phyloP scores from a whole-genome alignment of 192 early-diverging fungal species.

The Spizellomyces sp. region DNA sequence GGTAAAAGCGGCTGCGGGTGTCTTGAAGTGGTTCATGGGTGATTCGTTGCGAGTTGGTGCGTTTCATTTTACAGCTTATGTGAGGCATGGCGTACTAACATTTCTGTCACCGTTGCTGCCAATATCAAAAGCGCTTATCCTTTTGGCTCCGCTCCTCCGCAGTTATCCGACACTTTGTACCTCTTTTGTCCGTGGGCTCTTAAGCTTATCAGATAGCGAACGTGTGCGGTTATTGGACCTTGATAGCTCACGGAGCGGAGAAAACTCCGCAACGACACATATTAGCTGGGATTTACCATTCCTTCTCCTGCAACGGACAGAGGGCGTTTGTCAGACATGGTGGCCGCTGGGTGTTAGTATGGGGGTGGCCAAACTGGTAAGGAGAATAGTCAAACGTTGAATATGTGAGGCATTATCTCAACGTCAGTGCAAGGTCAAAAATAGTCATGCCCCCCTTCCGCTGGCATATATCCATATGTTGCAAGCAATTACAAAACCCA shows the following conservation, averaged over 20 bases:
- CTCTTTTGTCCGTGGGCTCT: conserved; percentile 34
- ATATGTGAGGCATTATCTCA: neutral
- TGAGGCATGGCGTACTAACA: too few relatives aligned
- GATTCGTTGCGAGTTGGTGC: conserved; percentile 36
- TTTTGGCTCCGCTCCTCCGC: conserved; percentile 26
- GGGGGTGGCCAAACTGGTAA: conserved; percentile 27
- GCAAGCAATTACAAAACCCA: neutral
- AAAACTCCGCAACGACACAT: neutral
- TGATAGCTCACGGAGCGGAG: too few relatives aligned
- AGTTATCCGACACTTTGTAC: conserved; percentile 27
- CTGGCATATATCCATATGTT: neutral
- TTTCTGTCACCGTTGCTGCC: too few relatives aligned
- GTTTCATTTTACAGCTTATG: neutral
- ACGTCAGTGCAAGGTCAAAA: neutral
- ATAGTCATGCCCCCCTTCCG: neutral
- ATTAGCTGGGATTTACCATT: neutral
- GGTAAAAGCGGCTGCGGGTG: conserved; percentile 11
- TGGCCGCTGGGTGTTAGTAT: conserved; percentile 37
- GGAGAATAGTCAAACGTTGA: neutral
- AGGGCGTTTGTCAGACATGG: conserved; percentile 19
- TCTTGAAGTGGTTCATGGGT: conserved; percentile 26
- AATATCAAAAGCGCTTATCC: conserved; percentile 9
- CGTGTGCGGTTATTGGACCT: conserved; percentile 14
- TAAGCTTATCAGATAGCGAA: conserved; percentile 12
- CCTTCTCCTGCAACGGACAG: neutral